Evolutionary conservation across 2,329 filamentous ascomycete species (phyloP), one percentile per base, ranked within the genome.

Genomic region (Graphiopsis chlorocephala): DNA sequence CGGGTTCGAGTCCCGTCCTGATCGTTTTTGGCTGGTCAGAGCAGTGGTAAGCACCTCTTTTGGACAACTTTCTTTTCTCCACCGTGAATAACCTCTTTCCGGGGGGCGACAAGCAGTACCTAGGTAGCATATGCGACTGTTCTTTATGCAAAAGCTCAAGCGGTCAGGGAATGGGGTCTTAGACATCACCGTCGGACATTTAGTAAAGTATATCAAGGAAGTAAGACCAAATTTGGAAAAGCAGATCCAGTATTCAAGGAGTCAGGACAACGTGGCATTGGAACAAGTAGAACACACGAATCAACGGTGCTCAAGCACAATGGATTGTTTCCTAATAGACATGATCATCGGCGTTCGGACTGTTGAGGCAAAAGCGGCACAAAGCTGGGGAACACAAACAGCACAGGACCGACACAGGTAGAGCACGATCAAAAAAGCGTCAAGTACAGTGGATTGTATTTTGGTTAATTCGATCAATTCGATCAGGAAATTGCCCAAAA

Each of bases 1-100:
- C 53, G 61, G 61, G 61, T 64, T 64, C 61, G 61, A 64, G 61
- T 63, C 60, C 60, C 60, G 60, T 63, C 50, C 42, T 50, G 15
- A 8, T 58, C 56, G 56, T 38, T n/a, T n/a, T n/a, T n/a, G n/a
- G n/a, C n/a, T n/a, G n/a, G n/a, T n/a, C n/a, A n/a, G n/a, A n/a
- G n/a, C n/a, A n/a, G n/a, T n/a, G n/a, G n/a, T n/a, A n/a, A n/a
- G n/a, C n/a, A n/a, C n/a, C n/a, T n/a, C n/a, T n/a, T n/a, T n/a
- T n/a, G n/a, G n/a, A n/a, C 23, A 15, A 17, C 15, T 14, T 25
- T 38, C 15, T 38, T 38, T 38, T 38, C 17, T 33, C 4, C 31
- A 7, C 2, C 17, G 33, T 38, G 33, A 38, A 38, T 38, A 17
- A 6, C 15, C 1, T 17, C 15, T 10, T 2, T 38, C 33, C 3